Evolutionary conservation across 495 filamentous ascomycete species (phyloP).

Genomic region (Neurospora discreta): DNA sequence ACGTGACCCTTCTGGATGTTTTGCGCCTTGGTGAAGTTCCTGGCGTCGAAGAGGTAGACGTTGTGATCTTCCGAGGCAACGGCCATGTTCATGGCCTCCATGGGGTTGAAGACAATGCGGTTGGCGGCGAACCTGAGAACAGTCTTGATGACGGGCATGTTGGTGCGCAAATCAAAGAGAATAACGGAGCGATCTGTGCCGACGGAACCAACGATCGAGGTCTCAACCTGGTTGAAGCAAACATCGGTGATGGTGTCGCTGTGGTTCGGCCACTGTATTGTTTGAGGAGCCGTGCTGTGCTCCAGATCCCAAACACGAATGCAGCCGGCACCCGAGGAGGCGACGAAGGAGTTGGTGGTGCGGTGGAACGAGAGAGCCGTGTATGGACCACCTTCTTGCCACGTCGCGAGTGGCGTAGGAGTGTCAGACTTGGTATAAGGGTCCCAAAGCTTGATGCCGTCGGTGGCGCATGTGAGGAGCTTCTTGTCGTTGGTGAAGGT

Average conservation of each 20-base stretch:
- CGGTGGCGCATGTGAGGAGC: slow-evolving; percentile 80
- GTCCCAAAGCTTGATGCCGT: slow-evolving; percentile 83
- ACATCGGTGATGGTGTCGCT: slow-evolving; percentile 87
- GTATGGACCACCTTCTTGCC: slow-evolving; percentile 70
- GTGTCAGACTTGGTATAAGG: slow-evolving; percentile 63
- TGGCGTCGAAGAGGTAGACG: slow-evolving; percentile 29
- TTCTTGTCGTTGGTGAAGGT: slow-evolving; percentile 77
- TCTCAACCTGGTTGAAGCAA: slow-evolving; percentile 89
- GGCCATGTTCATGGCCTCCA: slow-evolving; percentile 40
- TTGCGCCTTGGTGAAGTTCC: slow-evolving; percentile 39
- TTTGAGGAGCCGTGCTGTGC: slow-evolving; percentile 63
- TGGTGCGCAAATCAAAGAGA: slow-evolving; percentile 75
- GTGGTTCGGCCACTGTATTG: slow-evolving; percentile 73
- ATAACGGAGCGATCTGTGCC: slow-evolving; percentile 79
- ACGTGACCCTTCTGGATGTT: slow-evolving; percentile 97
- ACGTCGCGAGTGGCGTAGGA: slow-evolving; percentile 62
- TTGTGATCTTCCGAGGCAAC: slow-evolving; percentile 39
- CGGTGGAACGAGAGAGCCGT: slow-evolving; percentile 80
- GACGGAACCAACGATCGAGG: slow-evolving; percentile 72
- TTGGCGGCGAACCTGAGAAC: slow-evolving; percentile 75
- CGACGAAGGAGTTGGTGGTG: slow-evolving; percentile 56
- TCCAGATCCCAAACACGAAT: slow-evolving; percentile 72
- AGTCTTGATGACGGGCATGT: slow-evolving; percentile 60
- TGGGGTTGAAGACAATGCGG: slow-evolving; percentile 84
- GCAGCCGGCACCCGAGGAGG: slow-evolving; percentile 66